phyloP scores from a whole-genome alignment of 805 yeast species.

The Myxozyma sirexii region DNA sequence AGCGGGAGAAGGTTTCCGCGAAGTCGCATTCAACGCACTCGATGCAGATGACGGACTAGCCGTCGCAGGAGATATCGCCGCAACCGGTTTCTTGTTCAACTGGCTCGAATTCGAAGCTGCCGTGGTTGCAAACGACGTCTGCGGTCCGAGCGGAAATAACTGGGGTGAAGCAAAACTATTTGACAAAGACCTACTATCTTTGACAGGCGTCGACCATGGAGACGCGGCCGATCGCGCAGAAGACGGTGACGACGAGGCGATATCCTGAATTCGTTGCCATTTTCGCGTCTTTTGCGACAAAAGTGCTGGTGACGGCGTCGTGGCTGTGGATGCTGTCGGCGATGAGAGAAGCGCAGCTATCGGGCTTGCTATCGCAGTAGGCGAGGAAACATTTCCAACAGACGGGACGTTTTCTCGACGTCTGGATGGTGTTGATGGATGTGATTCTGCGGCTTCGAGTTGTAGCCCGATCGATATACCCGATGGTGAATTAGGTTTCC shows the following conservation, averaged over 20 bases:
- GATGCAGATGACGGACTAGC: neutral
- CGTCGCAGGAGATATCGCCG: neutral
- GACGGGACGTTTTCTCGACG: neutral
- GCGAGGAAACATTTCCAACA: neutral
- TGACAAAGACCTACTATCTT: neutral
- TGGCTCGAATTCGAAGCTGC: constrained; percentile 22
- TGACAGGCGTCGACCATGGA: constrained; percentile 28
- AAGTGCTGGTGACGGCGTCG: neutral
- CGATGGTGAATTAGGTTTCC: constrained; percentile 13
- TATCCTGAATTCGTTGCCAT: constrained; percentile 42
- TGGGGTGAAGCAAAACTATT: constrained; percentile 3
- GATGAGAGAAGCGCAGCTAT: neutral
- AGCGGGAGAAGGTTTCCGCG: neutral
- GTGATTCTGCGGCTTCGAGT: constrained; percentile 1
- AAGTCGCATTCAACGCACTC: neutral
- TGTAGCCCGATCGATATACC: constrained; percentile 26
- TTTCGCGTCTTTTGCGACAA: constrained; percentile 63
- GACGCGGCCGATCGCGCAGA: constrained; percentile 9
- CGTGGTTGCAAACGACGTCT: constrained; percentile 33
- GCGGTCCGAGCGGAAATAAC: constrained; percentile 26
- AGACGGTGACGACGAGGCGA: neutral
- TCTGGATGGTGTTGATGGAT: neutral
- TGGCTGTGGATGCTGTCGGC: neutral
- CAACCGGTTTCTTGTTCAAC: neutral
- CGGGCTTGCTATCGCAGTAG: neutral